Evolutionary conservation across 805 yeast species (phyloP).

Genomic region (Saturnispora serradocipensis): DNA sequence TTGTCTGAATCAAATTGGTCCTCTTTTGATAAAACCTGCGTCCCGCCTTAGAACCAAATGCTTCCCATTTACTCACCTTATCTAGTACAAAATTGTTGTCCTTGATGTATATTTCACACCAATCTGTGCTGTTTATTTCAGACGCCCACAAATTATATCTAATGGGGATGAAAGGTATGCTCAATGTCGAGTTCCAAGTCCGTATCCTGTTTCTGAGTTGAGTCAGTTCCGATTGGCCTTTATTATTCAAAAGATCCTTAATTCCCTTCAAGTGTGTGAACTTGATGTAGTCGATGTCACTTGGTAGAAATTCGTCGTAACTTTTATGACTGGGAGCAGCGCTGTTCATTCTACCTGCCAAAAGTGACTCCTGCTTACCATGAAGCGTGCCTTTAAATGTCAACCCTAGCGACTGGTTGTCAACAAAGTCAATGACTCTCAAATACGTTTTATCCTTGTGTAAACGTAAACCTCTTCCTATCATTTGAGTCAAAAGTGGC

Average conservation of each 20-base stretch:
- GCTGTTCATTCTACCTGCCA: conserved; percentile 1
- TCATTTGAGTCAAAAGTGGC: conserved; percentile 71
- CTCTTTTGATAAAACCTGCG: neutral
- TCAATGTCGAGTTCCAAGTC: conserved; percentile 10
- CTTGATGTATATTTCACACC: conserved; percentile 12
- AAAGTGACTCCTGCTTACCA: conserved; percentile 14
- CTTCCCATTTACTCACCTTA: neutral
- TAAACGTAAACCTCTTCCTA: conserved; percentile 77
- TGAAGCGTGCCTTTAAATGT: conserved; percentile 18
- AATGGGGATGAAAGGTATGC: conserved; percentile 7
- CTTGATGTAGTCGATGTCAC: conserved; percentile 22
- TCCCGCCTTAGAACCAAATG: neutral
- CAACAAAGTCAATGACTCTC: conserved; percentile 72
- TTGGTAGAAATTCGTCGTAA: conserved; percentile 11
- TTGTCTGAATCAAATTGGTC: neutral
- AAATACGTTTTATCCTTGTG: conserved; percentile 56
- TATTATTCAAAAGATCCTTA: conserved; percentile 17
- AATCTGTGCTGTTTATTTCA: conserved; percentile 1
- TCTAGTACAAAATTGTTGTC: conserved; percentile 1
- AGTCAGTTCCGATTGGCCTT: neutral
- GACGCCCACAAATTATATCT: conserved; percentile 7
- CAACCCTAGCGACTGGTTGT: conserved; percentile 33
- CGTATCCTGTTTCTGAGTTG: neutral
- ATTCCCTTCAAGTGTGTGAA: conserved; percentile 23
- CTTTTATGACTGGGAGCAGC: neutral